A percentile compares a stretch with the other conserved stretches of the same genome.
Evolutionary conservation across 106 monocot species (phyloP).

Genomic region (Agapanthus africanus): DNA sequence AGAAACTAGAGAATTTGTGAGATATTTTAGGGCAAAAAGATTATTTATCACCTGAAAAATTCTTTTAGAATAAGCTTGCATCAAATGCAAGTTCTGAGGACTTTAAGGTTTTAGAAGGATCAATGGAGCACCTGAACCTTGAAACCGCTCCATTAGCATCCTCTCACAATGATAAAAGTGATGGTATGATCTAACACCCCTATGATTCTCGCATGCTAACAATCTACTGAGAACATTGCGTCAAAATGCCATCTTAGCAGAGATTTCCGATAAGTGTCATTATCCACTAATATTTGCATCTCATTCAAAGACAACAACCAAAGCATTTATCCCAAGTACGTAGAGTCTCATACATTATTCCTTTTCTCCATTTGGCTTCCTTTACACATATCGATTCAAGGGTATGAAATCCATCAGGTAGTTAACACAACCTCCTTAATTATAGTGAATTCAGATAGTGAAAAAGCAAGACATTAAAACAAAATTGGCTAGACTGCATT

Average conservation of each 20-base stretch:
- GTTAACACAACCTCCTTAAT: too few species aligned
- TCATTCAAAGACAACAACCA: not conserved
- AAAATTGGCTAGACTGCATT: too few species aligned
- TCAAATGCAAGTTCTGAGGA: not conserved
- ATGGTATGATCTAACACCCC: not conserved
- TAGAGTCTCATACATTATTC: too few species aligned
- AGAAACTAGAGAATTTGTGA: too few species aligned
- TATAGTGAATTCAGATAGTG: too few species aligned
- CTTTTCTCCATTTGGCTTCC: too few species aligned
- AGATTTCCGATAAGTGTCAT: not conserved
- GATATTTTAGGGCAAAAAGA: too few species aligned
- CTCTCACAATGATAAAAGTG: not conserved
- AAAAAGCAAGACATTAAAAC: too few species aligned
- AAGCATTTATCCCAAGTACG: not conserved
- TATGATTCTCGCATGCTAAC: not conserved
- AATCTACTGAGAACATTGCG: not conserved
- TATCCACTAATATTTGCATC: not conserved
- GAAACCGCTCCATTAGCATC: not conserved
- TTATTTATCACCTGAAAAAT: too few species aligned
- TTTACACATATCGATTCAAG: too few species aligned
- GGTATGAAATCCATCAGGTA: too few species aligned
- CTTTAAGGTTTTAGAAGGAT: not conserved
- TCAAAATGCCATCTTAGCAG: not conserved
- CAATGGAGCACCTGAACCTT: constrained; percentile 1
- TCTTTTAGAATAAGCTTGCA: too few species aligned